Base-by-base conservation (phyloP, 1,284 basidiomycete genomes). In the Cutaneotrichosporon sp. region DNA sequence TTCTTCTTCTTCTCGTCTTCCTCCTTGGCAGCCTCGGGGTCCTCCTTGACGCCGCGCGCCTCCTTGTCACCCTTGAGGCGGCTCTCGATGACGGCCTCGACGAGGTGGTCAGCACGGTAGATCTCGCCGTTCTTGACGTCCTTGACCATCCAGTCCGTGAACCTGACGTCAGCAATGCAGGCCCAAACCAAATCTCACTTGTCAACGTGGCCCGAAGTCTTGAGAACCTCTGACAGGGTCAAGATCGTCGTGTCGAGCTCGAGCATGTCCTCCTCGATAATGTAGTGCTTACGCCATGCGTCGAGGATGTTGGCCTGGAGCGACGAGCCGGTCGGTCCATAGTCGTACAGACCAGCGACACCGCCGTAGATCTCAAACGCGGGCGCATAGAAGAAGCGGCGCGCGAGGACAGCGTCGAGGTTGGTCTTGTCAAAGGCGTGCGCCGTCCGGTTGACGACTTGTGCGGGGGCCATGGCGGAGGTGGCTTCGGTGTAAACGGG, bases 141-240 rank as follows among this genome's bases (percentile, higher is more conserved):
- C 83, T 97, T 97, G 78, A 92, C 91, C 97, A 99, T 99, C 95
- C 95, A 99, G 79, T 99, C 97, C 21, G 96, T 91, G 76, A 99
- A 99, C 69, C 77, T 79, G 64, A 5, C 1, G 66, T 65, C 46
- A 65, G 66, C 36, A 4, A 31, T 31, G 31, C 2, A 26, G 31
- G 26, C 1, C 16, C 26, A 9, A 30, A 5, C 31, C 31, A 4
- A n/a, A 0, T 69, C 75, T 62, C 64, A 79, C 74, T 96, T 89
- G 67, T 96, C 96, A 63, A 99, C 97, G 82, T 99, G 97, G 40
- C 97, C 97, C 36, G 94, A 98, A 0, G 96, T 90, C 81, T 98
- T 96, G 80, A 99, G 95, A 6, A 99, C 96, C 16, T 95, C 86
- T 1, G 91, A 86, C 32, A 95, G 89, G 0, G 96, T 99, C 89